These are phyloP conservation scores for Pelargonium exstipulatum DNA, from an alignment of 441 rosid species.

Conservation along the genomic window DNA sequence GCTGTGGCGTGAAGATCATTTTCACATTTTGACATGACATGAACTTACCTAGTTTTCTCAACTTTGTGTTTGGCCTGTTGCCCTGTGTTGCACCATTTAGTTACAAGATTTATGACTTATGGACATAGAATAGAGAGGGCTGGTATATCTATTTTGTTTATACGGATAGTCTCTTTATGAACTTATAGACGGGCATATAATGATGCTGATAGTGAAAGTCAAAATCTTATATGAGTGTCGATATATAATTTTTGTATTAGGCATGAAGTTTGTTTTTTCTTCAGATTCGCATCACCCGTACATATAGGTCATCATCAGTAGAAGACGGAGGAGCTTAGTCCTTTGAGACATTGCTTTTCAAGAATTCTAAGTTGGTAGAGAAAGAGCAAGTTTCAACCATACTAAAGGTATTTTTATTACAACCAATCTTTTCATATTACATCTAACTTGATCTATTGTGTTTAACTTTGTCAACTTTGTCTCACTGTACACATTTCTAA, in stretches of 20 bases:
- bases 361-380: not conserved
- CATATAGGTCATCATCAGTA: conserved; percentile 41
- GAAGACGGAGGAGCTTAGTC: conserved; percentile 15
- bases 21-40: not conserved
- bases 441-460: too few relatives aligned
- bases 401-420: too few relatives aligned
- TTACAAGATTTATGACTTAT: not conserved
- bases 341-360: not conserved
- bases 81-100: not conserved
- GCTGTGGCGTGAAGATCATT: too few relatives aligned
- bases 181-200: not conserved
- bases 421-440: too few relatives aligned
- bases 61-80: not conserved
- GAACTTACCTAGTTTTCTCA: not conserved
- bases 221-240: not conserved
- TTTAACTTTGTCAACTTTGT: too few relatives aligned
- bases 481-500: too few relatives aligned
- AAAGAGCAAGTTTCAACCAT: not conserved
- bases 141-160: not conserved
- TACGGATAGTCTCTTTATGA: not conserved
- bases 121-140: too few relatives aligned
- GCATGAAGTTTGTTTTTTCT: conserved; percentile 12
- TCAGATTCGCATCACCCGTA: conserved; percentile 74
- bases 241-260: not conserved
- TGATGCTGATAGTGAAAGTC: not conserved